Conservation (phyloP, 495 filamentous ascomycete species). For the Trichocladium antarcticum region DNA sequence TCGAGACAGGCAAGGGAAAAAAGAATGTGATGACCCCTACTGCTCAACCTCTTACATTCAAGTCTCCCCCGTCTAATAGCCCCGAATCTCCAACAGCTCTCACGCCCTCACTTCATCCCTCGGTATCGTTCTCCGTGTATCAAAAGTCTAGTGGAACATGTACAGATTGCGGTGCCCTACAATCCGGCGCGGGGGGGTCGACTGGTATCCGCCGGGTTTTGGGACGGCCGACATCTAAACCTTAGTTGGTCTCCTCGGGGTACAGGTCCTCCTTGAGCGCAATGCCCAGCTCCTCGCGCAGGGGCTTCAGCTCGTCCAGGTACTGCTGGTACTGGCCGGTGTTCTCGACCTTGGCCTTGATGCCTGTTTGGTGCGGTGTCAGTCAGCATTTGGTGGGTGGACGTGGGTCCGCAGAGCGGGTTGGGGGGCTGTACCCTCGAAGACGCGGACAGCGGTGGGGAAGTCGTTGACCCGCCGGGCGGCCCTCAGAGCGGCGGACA, state of each 20-base stretch:
- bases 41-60: background rate
- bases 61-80: background rate
- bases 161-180: conserved; percentile 1
- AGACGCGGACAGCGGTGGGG: conserved; percentile 93
- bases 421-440: conserved; percentile 62
- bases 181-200: background rate
- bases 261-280: conserved; percentile 89
- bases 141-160: conserved; percentile 7
- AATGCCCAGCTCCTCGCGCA: conserved; percentile 90
- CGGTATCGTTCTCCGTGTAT: background rate
- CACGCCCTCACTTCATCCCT: background rate
- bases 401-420: background rate
- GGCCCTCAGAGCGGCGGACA: conserved; percentile 80
- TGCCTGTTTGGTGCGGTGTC: conserved; percentile 44
- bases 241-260: conserved; percentile 53
- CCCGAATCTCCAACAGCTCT: background rate
- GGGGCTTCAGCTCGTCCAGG: conserved; percentile 78
- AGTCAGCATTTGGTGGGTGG: background rate
- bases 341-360: conserved; percentile 99
- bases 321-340: conserved; percentile 96
- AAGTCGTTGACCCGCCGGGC: conserved; percentile 96
- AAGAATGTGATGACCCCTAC: background rate
- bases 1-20: background rate
- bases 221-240: background rate
- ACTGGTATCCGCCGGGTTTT: background rate